These are phyloP conservation scores for Aspergillus cejpii DNA, from an alignment of 2,329 filamentous ascomycete species.

Conservation along the genomic window DNA sequence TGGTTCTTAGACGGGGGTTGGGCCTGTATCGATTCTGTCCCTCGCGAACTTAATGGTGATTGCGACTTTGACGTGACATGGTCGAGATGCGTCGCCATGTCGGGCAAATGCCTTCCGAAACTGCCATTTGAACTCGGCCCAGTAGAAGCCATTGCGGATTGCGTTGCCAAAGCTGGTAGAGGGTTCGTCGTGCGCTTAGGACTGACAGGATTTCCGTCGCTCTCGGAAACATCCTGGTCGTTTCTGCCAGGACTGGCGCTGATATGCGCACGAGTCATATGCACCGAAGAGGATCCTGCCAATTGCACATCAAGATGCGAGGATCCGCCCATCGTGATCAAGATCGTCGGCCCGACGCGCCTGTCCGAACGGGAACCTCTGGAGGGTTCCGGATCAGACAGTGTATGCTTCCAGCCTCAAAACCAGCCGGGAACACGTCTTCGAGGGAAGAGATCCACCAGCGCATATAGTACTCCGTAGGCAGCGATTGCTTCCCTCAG, in stretches of 20 bases:
- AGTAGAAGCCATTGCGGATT: not conserved
- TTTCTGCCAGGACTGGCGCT: slow-evolving; percentile 5
- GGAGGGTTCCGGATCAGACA: not conserved
- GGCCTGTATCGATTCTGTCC: not conserved
- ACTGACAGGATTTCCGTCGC: slow-evolving; percentile 6
- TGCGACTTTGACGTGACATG: not conserved
- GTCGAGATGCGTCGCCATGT: not conserved
- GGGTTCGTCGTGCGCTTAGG: slow-evolving; percentile 15
- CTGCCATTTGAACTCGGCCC: not conserved
- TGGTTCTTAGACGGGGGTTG: not conserved
- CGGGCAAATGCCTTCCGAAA: not conserved
- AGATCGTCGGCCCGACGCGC: not conserved
- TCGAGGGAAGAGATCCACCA: too few relatives aligned
- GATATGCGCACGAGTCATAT: slow-evolving; percentile 15
- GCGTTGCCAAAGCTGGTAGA: not conserved
- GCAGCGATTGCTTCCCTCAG: not conserved
- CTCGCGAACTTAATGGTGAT: not conserved
- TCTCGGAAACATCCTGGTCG: not conserved
- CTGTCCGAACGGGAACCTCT: not conserved
- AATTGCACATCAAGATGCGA: slow-evolving; percentile 15
- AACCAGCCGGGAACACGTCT: too few relatives aligned
- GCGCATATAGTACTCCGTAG: too few relatives aligned
- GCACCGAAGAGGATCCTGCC: slow-evolving; percentile 16
- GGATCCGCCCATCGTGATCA: slow-evolving; percentile 9
- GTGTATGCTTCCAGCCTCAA: not conserved